Conservation (phyloP, 2,329 filamentous ascomycete species). For the Neospermospora avenae region DNA sequence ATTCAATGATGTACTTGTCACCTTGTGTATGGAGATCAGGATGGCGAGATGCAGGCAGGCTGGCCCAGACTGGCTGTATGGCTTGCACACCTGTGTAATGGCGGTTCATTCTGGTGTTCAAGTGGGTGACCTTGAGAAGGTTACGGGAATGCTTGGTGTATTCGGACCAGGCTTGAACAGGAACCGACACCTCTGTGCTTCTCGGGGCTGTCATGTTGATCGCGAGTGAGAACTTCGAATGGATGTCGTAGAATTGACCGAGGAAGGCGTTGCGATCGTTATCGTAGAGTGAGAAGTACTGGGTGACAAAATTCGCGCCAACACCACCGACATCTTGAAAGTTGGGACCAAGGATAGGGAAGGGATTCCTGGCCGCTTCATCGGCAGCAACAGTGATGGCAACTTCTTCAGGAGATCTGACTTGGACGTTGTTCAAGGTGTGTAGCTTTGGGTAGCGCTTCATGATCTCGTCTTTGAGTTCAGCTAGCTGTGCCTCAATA, state of each 20-base stretch:
- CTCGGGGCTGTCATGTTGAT: constrained; percentile 62
- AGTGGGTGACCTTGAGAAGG: constrained; percentile 63
- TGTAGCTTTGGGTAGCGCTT: constrained; percentile 82
- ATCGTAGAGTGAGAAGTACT: constrained; percentile 74
- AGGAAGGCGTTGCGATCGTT: constrained; percentile 62
- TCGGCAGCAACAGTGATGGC: constrained; percentile 52
- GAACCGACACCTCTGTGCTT: constrained; percentile 40
- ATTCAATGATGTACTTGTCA: constrained; percentile 79
- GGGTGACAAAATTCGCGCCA: constrained; percentile 70
- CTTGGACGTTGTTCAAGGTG: constrained; percentile 69
- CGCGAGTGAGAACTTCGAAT: constrained; percentile 72
- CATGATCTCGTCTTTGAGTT: constrained; percentile 68
- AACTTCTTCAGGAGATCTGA: constrained; percentile 70
- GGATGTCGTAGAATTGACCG: constrained; percentile 68
- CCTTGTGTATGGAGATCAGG: constrained; percentile 64
- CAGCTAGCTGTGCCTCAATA: constrained; percentile 56
- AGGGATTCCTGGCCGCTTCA: constrained; percentile 50
- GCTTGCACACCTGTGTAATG: constrained; percentile 60
- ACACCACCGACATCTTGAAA: constrained; percentile 73
- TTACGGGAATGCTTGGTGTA: constrained; percentile 81
- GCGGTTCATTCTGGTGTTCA: constrained; percentile 60
- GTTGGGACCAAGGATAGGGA: constrained; percentile 59
- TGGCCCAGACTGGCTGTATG: constrained; percentile 67
- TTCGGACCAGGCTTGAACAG: constrained; percentile 60
- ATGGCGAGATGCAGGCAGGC: constrained; percentile 70